phyloP scores from a whole-genome alignment of 1,139 yeast species.

The Hansenula lynferdii region DNA sequence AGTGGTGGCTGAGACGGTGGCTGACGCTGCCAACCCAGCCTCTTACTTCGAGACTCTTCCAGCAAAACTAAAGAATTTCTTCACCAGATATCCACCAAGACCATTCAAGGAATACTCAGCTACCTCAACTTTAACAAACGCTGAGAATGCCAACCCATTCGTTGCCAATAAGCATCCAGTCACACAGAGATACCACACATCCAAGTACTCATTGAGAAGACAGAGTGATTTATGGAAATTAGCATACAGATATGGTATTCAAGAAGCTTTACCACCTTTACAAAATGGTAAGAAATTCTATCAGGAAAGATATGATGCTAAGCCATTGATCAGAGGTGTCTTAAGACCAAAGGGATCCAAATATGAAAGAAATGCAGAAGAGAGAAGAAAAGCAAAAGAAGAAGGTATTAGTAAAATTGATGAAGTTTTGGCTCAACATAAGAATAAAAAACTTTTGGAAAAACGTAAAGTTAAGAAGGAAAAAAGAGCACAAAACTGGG shows the following conservation, averaged over 20 bases:
- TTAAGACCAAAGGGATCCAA: constrained; percentile 74
- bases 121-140: constrained; percentile 60
- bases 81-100: constrained; percentile 79
- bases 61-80: constrained; percentile 64
- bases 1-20: constrained; percentile 22
- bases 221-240: constrained; percentile 82
- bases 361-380: constrained; percentile 59
- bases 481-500: neutral
- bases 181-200: constrained; percentile 71
- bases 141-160: constrained; percentile 81
- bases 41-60: constrained; percentile 58
- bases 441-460: neutral
- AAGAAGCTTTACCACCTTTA: constrained; percentile 72
- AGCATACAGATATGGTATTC: constrained; percentile 77
- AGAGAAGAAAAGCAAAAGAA: neutral
- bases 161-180: constrained; percentile 80
- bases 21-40: constrained; percentile 5
- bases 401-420: neutral
- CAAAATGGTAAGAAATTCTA: constrained; percentile 67
- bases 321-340: constrained; percentile 75
- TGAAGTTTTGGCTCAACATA: neutral
- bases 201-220: constrained; percentile 76
- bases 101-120: constrained; percentile 66
- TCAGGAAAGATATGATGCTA: constrained; percentile 68
- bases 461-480: neutral